Percentiles rank a stretch among this genome's conserved stretches.
phyloP scores from a whole-genome alignment of 495 filamentous ascomycete species.

The Podospora comata region DNA sequence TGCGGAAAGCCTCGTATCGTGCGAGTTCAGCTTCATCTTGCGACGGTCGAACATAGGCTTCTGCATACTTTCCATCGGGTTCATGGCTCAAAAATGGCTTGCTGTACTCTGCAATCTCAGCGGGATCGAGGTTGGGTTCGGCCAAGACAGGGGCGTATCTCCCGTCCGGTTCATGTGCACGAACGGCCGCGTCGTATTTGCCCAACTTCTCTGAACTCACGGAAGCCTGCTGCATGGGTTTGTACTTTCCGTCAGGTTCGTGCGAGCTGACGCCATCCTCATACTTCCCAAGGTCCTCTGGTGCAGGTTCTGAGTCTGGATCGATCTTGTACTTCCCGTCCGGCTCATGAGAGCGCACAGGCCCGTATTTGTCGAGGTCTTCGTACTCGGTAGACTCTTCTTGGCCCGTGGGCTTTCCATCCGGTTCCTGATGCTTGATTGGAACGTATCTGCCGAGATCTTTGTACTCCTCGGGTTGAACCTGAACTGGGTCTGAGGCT shows the following conservation, averaged over 20 bases:
- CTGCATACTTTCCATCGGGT: constrained; percentile 21
- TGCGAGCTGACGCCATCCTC: constrained; percentile 15
- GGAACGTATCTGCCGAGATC: constrained; percentile 26
- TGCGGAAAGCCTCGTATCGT: constrained; percentile 34
- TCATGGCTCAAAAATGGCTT: constrained; percentile 17
- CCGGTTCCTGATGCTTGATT: constrained; percentile 24
- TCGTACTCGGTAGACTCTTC: background rate
- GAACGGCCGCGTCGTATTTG: background rate
- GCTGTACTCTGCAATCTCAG: background rate
- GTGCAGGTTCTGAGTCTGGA: constrained; percentile 2
- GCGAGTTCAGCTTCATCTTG: constrained; percentile 23
- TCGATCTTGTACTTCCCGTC: constrained; percentile 26
- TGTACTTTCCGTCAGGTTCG: constrained; percentile 30
- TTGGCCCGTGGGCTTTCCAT: constrained; percentile 18
- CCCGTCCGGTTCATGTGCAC: constrained; percentile 2
- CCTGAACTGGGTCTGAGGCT: background rate
- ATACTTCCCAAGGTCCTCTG: constrained; percentile 18
- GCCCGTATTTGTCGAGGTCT: constrained; percentile 17
- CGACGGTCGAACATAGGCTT: constrained; percentile 11
- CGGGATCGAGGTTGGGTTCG: background rate
- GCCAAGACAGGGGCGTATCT: background rate
- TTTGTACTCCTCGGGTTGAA: constrained; percentile 2
- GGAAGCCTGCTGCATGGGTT: constrained; percentile 13
- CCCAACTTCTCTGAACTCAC: background rate
- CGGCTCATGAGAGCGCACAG: constrained; percentile 20